These are phyloP conservation scores for Echria macrotheca DNA, from an alignment of 495 filamentous ascomycete species.

Conservation along the genomic window DNA sequence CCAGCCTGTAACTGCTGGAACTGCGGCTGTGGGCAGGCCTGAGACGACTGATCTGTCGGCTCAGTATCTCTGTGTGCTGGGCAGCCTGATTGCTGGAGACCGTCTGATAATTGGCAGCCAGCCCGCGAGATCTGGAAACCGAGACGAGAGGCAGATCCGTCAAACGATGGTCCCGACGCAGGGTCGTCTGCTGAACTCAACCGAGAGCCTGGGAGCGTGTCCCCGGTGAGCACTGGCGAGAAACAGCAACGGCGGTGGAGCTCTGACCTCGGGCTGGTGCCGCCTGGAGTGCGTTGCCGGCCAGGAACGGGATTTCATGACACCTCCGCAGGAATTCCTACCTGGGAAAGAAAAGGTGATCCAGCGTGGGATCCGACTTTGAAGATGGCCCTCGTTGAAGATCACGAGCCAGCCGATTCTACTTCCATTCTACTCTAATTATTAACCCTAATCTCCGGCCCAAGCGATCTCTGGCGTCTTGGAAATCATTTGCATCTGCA, in stretches of 20 bases:
- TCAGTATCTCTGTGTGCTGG: neutral
- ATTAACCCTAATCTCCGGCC: slow-evolving; percentile 10
- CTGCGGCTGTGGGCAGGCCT: slow-evolving; percentile 8
- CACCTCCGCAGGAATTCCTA: too few relatives aligned
- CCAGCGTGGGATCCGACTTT: neutral
- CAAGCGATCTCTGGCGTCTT: neutral
- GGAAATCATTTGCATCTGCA: slow-evolving; percentile 5
- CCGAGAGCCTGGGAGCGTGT: neutral
- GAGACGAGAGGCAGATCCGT: slow-evolving; percentile 12
- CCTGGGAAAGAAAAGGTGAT: too few relatives aligned
- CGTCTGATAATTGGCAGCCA: too few relatives aligned
- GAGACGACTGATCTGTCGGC: slow-evolving; percentile 16
- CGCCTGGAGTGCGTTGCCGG: too few relatives aligned
- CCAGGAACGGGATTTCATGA: too few relatives aligned
- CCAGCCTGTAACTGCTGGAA: slow-evolving; percentile 5
- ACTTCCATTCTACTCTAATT: neutral
- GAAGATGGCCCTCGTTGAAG: neutral
- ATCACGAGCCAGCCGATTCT: neutral
- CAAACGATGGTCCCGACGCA: slow-evolving; percentile 10
- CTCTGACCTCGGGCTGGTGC: slow-evolving; percentile 13
- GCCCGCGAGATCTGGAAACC: slow-evolving; percentile 5
- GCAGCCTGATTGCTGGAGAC: too few relatives aligned
- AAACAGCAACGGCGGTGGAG: neutral
- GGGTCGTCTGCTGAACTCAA: neutral
- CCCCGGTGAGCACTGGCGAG: too few relatives aligned